phyloP scores from a whole-genome alignment of 164 flowering plant species.

The Chimonanthus praecox region DNA sequence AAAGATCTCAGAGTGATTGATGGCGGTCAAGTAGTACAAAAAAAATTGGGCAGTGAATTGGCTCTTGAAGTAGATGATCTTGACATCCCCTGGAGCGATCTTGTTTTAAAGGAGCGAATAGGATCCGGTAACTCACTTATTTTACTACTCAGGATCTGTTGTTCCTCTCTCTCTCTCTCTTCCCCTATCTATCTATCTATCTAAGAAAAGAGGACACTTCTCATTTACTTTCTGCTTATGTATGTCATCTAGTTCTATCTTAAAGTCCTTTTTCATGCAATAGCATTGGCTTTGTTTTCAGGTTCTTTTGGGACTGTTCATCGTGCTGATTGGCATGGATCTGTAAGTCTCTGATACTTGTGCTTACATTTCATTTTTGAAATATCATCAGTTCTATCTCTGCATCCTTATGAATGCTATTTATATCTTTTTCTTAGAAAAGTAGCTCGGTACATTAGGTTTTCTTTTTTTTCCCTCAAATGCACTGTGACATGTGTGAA shows the following conservation, averaged over 20 bases:
- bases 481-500: too few species aligned
- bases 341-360: slow-evolving; percentile 43
- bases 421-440: too few species aligned
- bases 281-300: slow-evolving; percentile 20
- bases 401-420: too few species aligned
- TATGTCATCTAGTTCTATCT: not conserved
- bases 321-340: slow-evolving; percentile 98
- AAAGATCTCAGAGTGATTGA: slow-evolving; percentile 32
- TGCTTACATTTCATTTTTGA: not conserved
- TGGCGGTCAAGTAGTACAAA: slow-evolving; percentile 25
- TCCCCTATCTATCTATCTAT: too few species aligned
- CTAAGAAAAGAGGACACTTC: not conserved
- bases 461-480: too few species aligned
- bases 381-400: not conserved
- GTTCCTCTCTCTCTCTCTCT: too few species aligned
- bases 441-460: too few species aligned
- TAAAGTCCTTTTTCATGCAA: not conserved
- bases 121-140: slow-evolving; percentile 65
- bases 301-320: slow-evolving; percentile 99
- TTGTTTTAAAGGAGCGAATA: slow-evolving; percentile 72
- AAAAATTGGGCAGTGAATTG: slow-evolving; percentile 37
- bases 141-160: too few species aligned
- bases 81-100: slow-evolving; percentile 91
- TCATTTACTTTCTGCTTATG: not conserved
- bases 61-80: slow-evolving; percentile 67